Percentiles rank a stretch among this genome's conserved stretches.
phyloP scores from a whole-genome alignment of 2,329 filamentous ascomycete genomes.

The Monosporascus sp. region DNA sequence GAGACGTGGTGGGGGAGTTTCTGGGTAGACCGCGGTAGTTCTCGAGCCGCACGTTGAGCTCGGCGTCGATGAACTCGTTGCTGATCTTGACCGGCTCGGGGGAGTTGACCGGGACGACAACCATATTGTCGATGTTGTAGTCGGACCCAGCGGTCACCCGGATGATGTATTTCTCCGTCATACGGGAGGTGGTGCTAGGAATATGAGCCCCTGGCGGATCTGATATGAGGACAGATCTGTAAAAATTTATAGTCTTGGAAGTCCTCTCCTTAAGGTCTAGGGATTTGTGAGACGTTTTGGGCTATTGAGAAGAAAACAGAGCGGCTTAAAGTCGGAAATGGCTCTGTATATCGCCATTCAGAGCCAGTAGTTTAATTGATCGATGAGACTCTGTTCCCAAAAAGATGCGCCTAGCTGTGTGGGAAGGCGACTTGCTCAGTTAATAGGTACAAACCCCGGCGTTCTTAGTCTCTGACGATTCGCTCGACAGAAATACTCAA shows the following conservation, averaged over 20 bases:
- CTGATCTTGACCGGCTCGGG: constrained; percentile 58
- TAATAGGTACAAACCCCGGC: too few relatives aligned
- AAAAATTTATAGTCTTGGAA: neutral
- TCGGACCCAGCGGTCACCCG: constrained; percentile 74
- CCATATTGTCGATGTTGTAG: constrained; percentile 68
- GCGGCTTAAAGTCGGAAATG: too few relatives aligned
- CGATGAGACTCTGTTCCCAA: too few relatives aligned
- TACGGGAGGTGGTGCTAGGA: constrained; percentile 19
- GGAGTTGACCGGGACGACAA: constrained; percentile 71
- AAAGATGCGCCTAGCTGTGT: too few relatives aligned
- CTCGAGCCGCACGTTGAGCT: constrained; percentile 70
- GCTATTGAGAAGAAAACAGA: too few relatives aligned
- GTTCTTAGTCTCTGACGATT: too few relatives aligned
- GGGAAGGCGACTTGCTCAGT: too few relatives aligned
- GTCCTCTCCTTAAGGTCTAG: too few relatives aligned
- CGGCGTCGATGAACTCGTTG: constrained; percentile 58
- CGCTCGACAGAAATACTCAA: too few relatives aligned
- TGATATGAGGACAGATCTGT: neutral
- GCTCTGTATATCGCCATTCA: too few relatives aligned
- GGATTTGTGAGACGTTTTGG: too few relatives aligned
- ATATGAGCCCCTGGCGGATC: neutral
- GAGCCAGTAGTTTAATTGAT: too few relatives aligned
- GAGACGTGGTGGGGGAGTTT: constrained; percentile 61
- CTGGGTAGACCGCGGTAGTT: constrained; percentile 66
- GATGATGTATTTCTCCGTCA: constrained; percentile 72